phyloP scores from a whole-genome alignment of 192 early-diverging fungal genomes.

The Gonapodya prolifera region DNA sequence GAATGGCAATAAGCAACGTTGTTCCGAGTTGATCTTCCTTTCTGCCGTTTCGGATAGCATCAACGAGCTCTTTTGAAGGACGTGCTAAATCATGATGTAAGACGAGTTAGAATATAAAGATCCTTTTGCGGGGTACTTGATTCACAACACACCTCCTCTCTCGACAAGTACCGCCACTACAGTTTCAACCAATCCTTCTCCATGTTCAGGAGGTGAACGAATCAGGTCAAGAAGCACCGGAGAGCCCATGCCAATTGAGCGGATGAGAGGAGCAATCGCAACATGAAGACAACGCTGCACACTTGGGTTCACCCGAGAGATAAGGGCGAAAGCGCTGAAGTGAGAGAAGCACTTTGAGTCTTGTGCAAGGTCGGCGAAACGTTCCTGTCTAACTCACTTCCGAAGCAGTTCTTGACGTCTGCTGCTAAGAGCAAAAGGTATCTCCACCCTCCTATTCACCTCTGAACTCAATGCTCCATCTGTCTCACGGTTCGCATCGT shows the following conservation, averaged over 20 bases:
- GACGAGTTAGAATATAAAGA: not conserved
- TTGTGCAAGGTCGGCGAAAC: slow-evolving; percentile 13
- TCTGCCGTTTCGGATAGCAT: slow-evolving; percentile 35
- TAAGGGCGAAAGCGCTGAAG: slow-evolving; percentile 36
- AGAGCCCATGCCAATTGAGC: slow-evolving; percentile 42
- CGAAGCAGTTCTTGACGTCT: slow-evolving; percentile 56
- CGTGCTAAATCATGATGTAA: slow-evolving; percentile 14
- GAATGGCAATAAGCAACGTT: slow-evolving; percentile 55
- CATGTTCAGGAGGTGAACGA: slow-evolving; percentile 50
- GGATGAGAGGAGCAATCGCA: slow-evolving; percentile 52
- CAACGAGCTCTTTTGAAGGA: slow-evolving; percentile 37
- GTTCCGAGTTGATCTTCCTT: slow-evolving; percentile 39
- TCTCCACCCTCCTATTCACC: slow-evolving; percentile 35
- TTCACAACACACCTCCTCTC: slow-evolving; percentile 24
- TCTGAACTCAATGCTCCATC: not conserved
- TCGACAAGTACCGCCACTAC: slow-evolving; percentile 52
- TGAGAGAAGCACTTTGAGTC: slow-evolving; percentile 34
- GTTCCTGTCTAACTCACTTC: slow-evolving; percentile 43
- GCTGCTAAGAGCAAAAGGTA: slow-evolving; percentile 63
- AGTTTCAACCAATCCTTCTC: slow-evolving; percentile 50
- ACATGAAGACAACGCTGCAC: slow-evolving; percentile 39
- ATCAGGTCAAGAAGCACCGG: slow-evolving; percentile 40
- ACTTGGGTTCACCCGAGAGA: slow-evolving; percentile 16
- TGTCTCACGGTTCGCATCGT: slow-evolving; percentile 9
- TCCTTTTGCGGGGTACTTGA: not conserved